Evolutionary conservation across 2,329 filamentous ascomycete genomes (phyloP).

Genomic region (Capronia epimyces): DNA sequence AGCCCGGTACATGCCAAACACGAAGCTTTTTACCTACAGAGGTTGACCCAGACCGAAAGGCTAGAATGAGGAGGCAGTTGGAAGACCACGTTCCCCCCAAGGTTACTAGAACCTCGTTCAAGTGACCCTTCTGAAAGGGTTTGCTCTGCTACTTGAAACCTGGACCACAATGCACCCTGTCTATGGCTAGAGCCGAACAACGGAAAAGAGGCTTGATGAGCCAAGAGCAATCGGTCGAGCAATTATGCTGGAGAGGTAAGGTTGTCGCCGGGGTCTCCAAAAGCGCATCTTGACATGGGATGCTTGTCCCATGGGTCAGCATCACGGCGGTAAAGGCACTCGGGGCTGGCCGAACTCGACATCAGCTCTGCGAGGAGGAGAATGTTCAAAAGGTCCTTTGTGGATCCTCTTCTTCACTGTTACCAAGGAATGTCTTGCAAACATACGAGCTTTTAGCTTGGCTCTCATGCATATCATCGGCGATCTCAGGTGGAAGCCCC

Average conservation of each 20-base stretch:
- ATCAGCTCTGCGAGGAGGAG: background rate
- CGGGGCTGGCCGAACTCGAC: background rate
- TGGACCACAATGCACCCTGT: too few species aligned
- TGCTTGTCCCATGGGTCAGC: background rate
- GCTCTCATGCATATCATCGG: slow-evolving; percentile 6
- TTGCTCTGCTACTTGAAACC: slow-evolving; percentile 2
- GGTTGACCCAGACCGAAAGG: background rate
- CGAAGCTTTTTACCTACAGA: background rate
- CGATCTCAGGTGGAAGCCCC: background rate
- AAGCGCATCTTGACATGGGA: too few species aligned
- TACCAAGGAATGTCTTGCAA: background rate
- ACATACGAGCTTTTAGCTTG: background rate
- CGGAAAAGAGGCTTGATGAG: too few species aligned
- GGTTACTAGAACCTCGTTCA: background rate
- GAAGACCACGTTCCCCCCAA: background rate
- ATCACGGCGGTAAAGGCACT: background rate
- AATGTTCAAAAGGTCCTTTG: background rate
- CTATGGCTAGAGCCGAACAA: too few species aligned
- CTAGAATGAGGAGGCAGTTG: background rate
- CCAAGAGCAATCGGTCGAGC: too few species aligned
- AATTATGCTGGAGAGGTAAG: too few species aligned
- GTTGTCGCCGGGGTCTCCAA: too few species aligned
- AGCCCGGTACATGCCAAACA: background rate
- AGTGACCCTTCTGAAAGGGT: background rate
- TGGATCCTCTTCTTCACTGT: background rate